Conservation (phyloP, 176 grass and related monocot species). For the Oryza glumipatula region DNA sequence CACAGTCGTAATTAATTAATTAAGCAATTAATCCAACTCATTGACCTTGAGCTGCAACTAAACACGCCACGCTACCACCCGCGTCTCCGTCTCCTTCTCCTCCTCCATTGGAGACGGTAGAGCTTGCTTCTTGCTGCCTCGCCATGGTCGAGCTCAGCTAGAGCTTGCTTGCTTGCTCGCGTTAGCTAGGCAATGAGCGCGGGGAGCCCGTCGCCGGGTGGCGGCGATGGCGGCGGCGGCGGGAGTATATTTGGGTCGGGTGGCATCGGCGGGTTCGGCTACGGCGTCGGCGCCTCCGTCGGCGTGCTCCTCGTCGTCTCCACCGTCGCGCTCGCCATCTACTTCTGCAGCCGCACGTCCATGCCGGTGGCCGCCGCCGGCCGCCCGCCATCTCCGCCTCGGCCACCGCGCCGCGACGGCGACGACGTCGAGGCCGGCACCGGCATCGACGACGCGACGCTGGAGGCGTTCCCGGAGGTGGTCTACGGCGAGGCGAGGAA, state of each 20-base stretch:
- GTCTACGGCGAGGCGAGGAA: slow-evolving; percentile 50
- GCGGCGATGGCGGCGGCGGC: not conserved
- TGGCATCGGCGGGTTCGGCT: slow-evolving; percentile 60
- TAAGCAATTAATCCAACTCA: slow-evolving; percentile 7
- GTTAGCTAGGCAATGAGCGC: slow-evolving; percentile 13
- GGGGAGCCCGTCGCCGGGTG: not conserved
- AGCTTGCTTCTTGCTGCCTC: not conserved
- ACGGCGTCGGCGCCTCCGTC: slow-evolving; percentile 67
- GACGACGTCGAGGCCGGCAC: slow-evolving; percentile 48
- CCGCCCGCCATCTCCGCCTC: not conserved
- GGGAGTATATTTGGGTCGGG: slow-evolving; percentile 46
- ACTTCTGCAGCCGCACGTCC: slow-evolving; percentile 65
- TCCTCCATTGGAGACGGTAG: not conserved
- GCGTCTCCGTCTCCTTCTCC: not conserved
- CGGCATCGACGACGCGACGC: slow-evolving; percentile 69
- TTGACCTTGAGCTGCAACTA: slow-evolving; percentile 11
- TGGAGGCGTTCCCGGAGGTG: slow-evolving; percentile 63
- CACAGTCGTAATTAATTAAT: not conserved
- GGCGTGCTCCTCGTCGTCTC: slow-evolving; percentile 72
- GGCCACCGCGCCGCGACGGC: not conserved
- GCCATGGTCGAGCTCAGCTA: slow-evolving; percentile 1
- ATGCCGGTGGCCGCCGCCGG: not conserved
- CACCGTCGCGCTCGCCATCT: slow-evolving; percentile 63
- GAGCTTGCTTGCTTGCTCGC: not conserved
- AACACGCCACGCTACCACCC: slow-evolving; percentile 5